A percentile compares a stretch with the other conserved stretches of the same genome.
Conservation (phyloP, 805 yeast species). For the Maudiozyma serrabonitensis region DNA sequence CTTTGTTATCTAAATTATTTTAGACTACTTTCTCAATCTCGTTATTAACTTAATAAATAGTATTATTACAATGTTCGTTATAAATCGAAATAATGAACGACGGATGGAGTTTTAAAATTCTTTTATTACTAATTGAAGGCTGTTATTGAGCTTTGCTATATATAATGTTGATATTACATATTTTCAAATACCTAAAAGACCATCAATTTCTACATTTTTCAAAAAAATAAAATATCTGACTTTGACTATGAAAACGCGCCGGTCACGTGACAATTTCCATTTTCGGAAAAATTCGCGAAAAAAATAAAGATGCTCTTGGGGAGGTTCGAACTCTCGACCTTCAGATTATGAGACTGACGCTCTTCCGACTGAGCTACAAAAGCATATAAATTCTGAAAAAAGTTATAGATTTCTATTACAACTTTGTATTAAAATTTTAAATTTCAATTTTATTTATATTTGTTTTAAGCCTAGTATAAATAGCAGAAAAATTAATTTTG, state of each 20-base stretch:
- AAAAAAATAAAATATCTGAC: background rate
- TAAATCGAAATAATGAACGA: background rate
- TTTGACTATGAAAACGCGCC: background rate
- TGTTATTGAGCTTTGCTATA: too few relatives aligned
- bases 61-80: background rate
- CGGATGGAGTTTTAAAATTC: too few relatives aligned
- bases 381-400: conserved; percentile 21
- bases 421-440: too few relatives aligned
- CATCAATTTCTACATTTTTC: background rate
- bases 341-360: conserved; percentile 51
- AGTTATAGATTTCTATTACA: too few relatives aligned
- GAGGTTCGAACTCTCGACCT: conserved; percentile 49
- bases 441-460: too few relatives aligned
- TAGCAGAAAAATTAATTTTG: too few relatives aligned
- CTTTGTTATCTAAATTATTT: background rate
- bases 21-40: too few relatives aligned
- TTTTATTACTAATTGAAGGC: background rate
- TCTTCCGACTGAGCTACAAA: conserved; percentile 49
- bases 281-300: conserved; percentile 10
- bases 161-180: background rate
- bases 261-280: conserved; percentile 14
- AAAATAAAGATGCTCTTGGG: conserved; percentile 19
- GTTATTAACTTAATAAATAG: too few relatives aligned
- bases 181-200: background rate
- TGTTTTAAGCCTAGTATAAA: too few relatives aligned